Base-by-base conservation (phyloP, 208 protist species). In the Herpetomonas samuelpessoai region DNA sequence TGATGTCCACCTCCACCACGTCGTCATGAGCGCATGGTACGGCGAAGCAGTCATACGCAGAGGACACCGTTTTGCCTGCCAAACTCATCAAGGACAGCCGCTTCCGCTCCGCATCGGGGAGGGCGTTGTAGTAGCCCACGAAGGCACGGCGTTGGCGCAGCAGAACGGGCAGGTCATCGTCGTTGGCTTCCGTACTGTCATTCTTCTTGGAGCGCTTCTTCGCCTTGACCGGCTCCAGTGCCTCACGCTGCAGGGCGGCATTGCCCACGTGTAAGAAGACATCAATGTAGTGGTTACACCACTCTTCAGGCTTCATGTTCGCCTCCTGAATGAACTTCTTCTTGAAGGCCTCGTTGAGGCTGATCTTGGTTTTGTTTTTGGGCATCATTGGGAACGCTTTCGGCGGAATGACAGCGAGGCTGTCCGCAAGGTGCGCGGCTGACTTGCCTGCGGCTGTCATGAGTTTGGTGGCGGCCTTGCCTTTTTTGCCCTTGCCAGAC, bases 281-380 rank as follows among this genome's bases (percentile, higher is more conserved):
- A 30, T 95, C 89, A 27, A 74, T 83, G 66, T 91, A 92, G 64
- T 82, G 78, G 63, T 86, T 89, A 59, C 86, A 92, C 89, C 89
- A 95, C 68, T 92, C 85, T 71, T 95, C 85, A 21, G 89, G 89
- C 68, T 84, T 89, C 86, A 92, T 92, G 57, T 38, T 61, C 24
- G 71, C 74, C 68, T 95, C 89, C 59, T 88, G 73, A 26, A 78
- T 19, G 14, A 95, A 62, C 57, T 78, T 83, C 60, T 74, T 79
- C 57, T 76, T 79, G 65, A 86, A 92, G 19, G 73, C 70, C 58
- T 91, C 81, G 9, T 76, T 72, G 29, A 68, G 26, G 14, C 62
- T 63, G 29, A 58, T 41, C 57, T 81, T 88, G 16, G 65, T 81
- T 21, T 68, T 71, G 57, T 59, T 51, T 51, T 70, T 60, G 27